These are phyloP conservation scores for Auxenochlorella protothecoides DNA, from an alignment of 139 green algal genomes.

Conservation along the genomic window DNA sequence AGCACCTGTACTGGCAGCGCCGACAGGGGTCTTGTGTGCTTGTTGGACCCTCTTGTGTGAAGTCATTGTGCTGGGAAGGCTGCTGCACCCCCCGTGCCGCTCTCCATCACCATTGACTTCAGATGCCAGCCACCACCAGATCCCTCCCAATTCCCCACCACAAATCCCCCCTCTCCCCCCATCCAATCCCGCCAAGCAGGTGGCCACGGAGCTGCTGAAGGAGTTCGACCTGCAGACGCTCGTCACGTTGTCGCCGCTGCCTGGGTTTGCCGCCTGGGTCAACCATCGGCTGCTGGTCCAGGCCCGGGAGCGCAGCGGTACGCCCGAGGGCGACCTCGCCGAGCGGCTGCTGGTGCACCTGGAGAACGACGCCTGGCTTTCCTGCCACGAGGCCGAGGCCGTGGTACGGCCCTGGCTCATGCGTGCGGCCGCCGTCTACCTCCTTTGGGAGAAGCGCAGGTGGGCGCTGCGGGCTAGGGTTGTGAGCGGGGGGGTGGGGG, in stretches of 20 bases:
- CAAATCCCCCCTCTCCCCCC: no score
- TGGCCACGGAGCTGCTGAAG: slow-evolving; percentile 23
- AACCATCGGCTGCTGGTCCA: neutral
- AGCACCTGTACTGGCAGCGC: no score
- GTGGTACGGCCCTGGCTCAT: slow-evolving; percentile 27
- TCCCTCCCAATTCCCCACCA: no score
- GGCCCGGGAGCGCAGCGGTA: neutral
- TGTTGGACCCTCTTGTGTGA: no score
- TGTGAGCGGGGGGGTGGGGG: no score
- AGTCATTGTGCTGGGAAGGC: no score
- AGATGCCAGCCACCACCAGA: no score
- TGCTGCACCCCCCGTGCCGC: no score
- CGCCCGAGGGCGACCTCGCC: no score
- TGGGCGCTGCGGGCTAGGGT: neutral
- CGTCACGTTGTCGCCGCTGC: slow-evolving; percentile 65
- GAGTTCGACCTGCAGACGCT: slow-evolving; percentile 43
- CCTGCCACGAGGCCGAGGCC: slow-evolving; percentile 1
- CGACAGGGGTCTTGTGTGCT: no score
- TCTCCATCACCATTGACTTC: no score
- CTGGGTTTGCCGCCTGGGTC: slow-evolving; percentile 11
- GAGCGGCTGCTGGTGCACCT: slow-evolving; percentile 7
- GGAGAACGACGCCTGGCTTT: slow-evolving; percentile 12
- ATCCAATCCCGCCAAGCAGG: slow-evolving; percentile 3
- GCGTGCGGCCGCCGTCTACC: slow-evolving; percentile 47
- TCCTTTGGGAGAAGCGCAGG: slow-evolving; percentile 47